phyloP scores from a whole-genome alignment of 1,284 basidiomycete species.

The Irpex sp. region DNA sequence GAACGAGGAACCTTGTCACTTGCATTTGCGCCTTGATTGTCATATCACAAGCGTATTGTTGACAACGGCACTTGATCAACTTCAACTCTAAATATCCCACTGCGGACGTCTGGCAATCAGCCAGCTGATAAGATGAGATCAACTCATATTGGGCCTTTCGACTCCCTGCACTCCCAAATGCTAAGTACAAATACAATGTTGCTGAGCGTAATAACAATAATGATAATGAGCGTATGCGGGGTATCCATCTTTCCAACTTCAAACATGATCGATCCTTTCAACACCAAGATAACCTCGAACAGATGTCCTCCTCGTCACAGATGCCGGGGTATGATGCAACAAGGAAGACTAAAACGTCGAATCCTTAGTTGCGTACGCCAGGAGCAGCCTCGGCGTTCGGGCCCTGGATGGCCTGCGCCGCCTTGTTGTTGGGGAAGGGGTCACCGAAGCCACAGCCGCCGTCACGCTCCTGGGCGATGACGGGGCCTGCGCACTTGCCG shows the following conservation, averaged over 20 bases:
- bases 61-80: no score
- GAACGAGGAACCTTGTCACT: no score
- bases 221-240: neutral
- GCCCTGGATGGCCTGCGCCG: neutral
- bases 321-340: neutral
- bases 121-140: neutral
- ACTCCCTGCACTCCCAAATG: neutral
- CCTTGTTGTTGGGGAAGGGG: neutral
- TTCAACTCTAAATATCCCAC: no score
- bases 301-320: neutral
- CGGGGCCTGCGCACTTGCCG: neutral
- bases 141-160: neutral
- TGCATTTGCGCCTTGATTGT: no score
- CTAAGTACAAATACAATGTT: neutral
- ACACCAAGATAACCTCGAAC: neutral
- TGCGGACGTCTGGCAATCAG: no score
- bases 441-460: slow-evolving; percentile 1
- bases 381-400: neutral
- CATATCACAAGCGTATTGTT: no score
- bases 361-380: neutral
- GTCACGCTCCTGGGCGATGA: neutral
- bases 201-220: neutral
- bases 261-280: neutral
- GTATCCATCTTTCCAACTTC: neutral
- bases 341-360: neutral